Base-by-base conservation (phyloP, 306 rosid species). In the Cucumis melo region DNA sequence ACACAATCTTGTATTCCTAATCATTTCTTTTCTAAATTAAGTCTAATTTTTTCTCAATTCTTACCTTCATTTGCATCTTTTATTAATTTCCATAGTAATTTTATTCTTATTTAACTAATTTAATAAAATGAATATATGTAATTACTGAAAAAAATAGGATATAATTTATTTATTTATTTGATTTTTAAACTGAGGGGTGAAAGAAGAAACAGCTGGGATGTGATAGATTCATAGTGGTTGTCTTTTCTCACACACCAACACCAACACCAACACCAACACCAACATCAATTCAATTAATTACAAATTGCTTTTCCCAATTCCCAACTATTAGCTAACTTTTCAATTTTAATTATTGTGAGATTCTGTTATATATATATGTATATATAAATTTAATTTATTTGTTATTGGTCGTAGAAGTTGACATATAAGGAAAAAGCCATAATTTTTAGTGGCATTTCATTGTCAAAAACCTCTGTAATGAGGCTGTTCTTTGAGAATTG, bases 121-220 rank as follows among this genome's bases (percentile, higher is more conserved):
- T 32, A 32, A 3, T 32, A 32, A 32, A 32, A 32, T 32, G 3
- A 32, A 4, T 32, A 32, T 32, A 32, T 32, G 23, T 41, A 68
- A 68, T 21, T 44, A 42, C 6, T 42, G 32, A 4, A 23, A 13
- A 42, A 38, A 36, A 2, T 21, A 24, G 10, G 1, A 3, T 46
- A 48, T 23, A 13, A 34, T 58, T 58, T 23, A 0, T 34, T 58
- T 23, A 0, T 34, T 34, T 7, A 0, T 20, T 10, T 56, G 8
- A 0, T 24, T 60, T 60, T 12, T 14, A 12, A 42, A 42, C 11
- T 42, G 48, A 42, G 48, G 16, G 51, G 51, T 46, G 51, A 46
- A 42, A 42, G 75, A 71, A 46, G 76, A 71, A 71, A 71, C 76
- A 71, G 76, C 59, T 71, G 76, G 76, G 76, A 72, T 48, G 76